Evolutionary conservation across 352 stramenopile genomes (phyloP).

Genomic region (Globisporangium apiculatum): DNA sequence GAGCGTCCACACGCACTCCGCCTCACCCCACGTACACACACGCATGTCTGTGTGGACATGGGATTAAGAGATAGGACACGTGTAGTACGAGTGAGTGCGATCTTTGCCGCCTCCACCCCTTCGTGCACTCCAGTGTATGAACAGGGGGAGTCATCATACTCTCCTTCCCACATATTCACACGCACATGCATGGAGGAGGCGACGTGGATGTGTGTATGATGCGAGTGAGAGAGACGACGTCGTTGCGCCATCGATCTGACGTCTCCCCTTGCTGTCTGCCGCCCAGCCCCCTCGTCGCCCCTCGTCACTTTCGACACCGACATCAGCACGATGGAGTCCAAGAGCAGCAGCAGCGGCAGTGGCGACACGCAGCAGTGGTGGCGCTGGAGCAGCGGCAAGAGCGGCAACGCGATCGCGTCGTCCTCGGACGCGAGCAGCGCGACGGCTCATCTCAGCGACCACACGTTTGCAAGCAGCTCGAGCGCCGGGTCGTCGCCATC

Average conservation of each 20-base stretch:
- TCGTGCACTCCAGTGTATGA: not conserved
- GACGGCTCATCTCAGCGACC: slow-evolving; percentile 1
- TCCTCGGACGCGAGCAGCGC: slow-evolving; percentile 25
- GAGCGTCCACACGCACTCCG: too few relatives aligned
- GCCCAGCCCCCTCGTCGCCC: too few relatives aligned
- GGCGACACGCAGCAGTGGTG: slow-evolving; percentile 41
- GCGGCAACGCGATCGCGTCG: slow-evolving; percentile 42
- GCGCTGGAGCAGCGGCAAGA: slow-evolving; percentile 73
- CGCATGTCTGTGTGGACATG: not conserved
- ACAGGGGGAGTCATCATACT: too few relatives aligned
- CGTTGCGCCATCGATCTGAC: too few relatives aligned
- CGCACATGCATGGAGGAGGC: not conserved
- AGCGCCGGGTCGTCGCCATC: slow-evolving; percentile 7
- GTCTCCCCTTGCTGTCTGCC: too few relatives aligned
- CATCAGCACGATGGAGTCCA: slow-evolving; percentile 23
- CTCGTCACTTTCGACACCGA: not conserved
- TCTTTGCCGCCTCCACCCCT: not conserved
- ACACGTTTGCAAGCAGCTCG: slow-evolving; percentile 21
- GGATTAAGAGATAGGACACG: not conserved
- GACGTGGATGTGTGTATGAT: not conserved
- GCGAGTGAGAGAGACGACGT: too few relatives aligned
- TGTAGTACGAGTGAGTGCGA: not conserved
- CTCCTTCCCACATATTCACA: too few relatives aligned
- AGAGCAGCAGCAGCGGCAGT: slow-evolving; percentile 12
- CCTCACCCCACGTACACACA: not conserved